phyloP scores from a whole-genome alignment of 2,329 filamentous ascomycete genomes.

The Eutypa lata region DNA sequence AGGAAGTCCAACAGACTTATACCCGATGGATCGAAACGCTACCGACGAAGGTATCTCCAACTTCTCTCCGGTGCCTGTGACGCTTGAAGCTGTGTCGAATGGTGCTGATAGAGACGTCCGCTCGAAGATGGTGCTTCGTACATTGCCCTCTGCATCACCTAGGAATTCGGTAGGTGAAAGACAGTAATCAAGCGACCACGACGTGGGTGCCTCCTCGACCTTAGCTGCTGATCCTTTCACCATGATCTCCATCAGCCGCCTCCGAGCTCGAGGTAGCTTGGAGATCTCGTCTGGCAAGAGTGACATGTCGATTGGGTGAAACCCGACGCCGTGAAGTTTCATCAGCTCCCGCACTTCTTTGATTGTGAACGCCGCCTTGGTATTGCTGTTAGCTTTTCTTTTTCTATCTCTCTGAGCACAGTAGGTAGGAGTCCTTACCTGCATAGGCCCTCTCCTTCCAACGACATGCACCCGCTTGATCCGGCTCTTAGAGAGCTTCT shows the following conservation, averaged over 20 bases:
- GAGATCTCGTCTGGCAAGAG: constrained; percentile 67
- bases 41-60: constrained; percentile 61
- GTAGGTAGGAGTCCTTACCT: constrained; percentile 48
- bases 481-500: constrained; percentile 66
- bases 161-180: constrained; percentile 73
- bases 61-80: constrained; percentile 46
- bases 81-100: constrained; percentile 50
- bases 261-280: constrained; percentile 70
- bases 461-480: constrained; percentile 83
- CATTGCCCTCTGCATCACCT: constrained; percentile 40
- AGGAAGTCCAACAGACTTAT: constrained; percentile 74
- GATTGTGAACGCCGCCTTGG: constrained; percentile 84
- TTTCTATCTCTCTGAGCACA: background rate
- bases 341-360: constrained; percentile 90
- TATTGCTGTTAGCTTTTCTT: background rate
- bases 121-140: constrained; percentile 68
- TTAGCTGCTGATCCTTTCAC: constrained; percentile 65
- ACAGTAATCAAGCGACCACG: constrained; percentile 84
- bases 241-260: constrained; percentile 77
- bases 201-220: constrained; percentile 37
- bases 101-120: constrained; percentile 53
- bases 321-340: constrained; percentile 68
- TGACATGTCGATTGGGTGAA: constrained; percentile 63
- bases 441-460: constrained; percentile 82
- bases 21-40: constrained; percentile 93